phyloP scores from a whole-genome alignment of 768 basidiomycete genomes.

The Termitomyces sp. region DNA sequence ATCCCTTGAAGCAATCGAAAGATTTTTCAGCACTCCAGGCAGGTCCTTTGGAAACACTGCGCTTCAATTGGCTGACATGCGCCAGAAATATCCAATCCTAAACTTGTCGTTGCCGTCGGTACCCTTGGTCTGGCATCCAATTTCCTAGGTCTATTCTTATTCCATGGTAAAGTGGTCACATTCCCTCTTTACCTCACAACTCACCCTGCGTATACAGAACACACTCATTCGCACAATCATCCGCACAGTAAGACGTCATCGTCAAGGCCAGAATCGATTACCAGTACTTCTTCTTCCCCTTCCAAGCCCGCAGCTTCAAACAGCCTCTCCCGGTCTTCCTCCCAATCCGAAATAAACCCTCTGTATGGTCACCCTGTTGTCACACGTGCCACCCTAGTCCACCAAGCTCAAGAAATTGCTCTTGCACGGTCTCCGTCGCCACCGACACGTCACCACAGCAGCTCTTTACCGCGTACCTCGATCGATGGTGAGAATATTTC shows the following conservation, averaged over 20 bases:
- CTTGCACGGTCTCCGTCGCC: constrained; percentile 48
- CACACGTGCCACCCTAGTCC: constrained; percentile 69
- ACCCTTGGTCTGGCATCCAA: constrained; percentile 88
- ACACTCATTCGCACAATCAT: constrained; percentile 63
- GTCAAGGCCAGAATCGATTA: constrained; percentile 17
- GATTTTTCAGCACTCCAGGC: constrained; percentile 88
- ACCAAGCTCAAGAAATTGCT: constrained; percentile 82
- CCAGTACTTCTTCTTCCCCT: constrained; percentile 27
- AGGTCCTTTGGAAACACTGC: constrained; percentile 15
- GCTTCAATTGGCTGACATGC: constrained; percentile 4
- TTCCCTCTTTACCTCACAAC: not conserved
- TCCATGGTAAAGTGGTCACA: constrained; percentile 69
- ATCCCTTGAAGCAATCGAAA: constrained; percentile 83
- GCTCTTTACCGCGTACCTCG: constrained; percentile 17
- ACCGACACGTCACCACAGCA: constrained; percentile 21
- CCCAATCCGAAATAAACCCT: constrained; percentile 43
- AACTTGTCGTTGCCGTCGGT: constrained; percentile 87
- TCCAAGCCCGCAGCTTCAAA: constrained; percentile 20
- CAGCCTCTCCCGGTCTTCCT: constrained; percentile 26
- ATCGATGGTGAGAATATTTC: constrained; percentile 15
- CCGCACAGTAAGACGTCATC: constrained; percentile 40
- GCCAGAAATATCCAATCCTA: constrained; percentile 84
- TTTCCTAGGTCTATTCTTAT: constrained; percentile 88
- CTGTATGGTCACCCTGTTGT: constrained; percentile 74
- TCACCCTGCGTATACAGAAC: constrained; percentile 39